Percentiles rank a stretch among this genome's conserved stretches.
These are phyloP conservation scores for Aeschynomene evenia DNA, from an alignment of 306 rosid genomes.

Conservation along the genomic window DNA sequence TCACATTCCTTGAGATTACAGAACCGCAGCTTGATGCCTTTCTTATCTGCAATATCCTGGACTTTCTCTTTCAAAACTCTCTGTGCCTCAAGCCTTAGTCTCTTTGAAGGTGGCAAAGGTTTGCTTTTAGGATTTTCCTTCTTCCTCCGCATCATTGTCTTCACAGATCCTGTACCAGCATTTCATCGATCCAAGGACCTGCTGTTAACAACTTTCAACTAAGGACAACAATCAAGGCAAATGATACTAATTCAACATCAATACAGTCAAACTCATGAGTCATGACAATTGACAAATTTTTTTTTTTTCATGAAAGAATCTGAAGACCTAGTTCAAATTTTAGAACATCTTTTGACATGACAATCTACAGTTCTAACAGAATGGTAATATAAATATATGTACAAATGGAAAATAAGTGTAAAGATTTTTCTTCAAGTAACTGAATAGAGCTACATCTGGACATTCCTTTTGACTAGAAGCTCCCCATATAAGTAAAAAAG, in stretches of 20 bases:
- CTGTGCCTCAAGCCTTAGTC: conserved; percentile 97
- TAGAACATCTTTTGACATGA: background rate
- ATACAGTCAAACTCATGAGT: conserved; percentile 21
- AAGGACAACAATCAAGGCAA: conserved; percentile 57
- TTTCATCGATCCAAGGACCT: conserved; percentile 99
- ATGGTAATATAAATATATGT: background rate
- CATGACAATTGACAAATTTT: background rate
- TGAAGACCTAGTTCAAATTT: background rate
- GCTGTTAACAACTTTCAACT: conserved; percentile 84
- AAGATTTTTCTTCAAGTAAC: background rate
- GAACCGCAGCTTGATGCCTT: conserved; percentile 95
- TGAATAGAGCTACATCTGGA: background rate
- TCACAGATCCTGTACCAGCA: conserved; percentile 99
- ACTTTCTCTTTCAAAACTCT: conserved; percentile 95
- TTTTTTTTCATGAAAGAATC: background rate
- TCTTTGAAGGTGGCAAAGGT: conserved; percentile 97
- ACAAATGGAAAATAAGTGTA: background rate
- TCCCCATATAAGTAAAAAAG: background rate
- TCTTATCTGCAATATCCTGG: conserved; percentile 96
- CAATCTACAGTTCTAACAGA: background rate
- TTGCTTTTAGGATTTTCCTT: conserved; percentile 78
- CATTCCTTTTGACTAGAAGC: background rate
- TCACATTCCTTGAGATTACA: conserved; percentile 97
- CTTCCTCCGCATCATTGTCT: conserved; percentile 66
- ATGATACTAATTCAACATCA: conserved; percentile 33